Evolutionary conservation across 306 rosid genomes (phyloP).

Genomic region (Cyamopsis tetragonoloba): DNA sequence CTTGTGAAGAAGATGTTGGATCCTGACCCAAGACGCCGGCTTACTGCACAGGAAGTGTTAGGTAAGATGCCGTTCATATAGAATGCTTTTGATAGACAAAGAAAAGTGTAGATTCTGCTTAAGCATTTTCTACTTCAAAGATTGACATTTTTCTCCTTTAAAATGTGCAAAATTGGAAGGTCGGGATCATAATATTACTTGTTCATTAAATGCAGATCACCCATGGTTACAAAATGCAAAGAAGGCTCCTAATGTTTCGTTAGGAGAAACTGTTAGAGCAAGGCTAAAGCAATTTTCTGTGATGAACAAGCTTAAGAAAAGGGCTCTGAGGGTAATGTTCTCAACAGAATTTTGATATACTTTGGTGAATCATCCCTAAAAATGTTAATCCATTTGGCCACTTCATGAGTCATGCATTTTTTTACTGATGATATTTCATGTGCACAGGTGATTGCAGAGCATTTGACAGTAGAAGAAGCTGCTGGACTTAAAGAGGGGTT

Average conservation of each 20-base stretch:
- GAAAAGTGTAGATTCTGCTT: not conserved
- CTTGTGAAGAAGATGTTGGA: slow-evolving; percentile 95
- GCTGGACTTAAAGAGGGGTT: slow-evolving; percentile 87
- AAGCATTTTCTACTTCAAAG: not conserved
- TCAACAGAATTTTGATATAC: slow-evolving; percentile 14
- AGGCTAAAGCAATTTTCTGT: slow-evolving; percentile 93
- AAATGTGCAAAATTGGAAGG: slow-evolving; percentile 2
- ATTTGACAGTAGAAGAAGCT: slow-evolving; percentile 86
- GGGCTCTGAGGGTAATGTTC: slow-evolving; percentile 80
- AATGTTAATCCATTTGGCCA: not conserved
- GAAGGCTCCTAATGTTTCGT: slow-evolving; percentile 89
- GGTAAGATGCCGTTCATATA: slow-evolving; percentile 45
- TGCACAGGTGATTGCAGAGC: slow-evolving; percentile 90
- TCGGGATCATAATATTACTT: not conserved
- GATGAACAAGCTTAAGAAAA: slow-evolving; percentile 99
- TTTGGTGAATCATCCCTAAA: not conserved
- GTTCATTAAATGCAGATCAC: slow-evolving; percentile 68
- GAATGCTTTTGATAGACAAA: slow-evolving; percentile 1
- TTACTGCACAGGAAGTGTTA: slow-evolving; percentile 82
- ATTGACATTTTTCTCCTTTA: not conserved
- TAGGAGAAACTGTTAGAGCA: slow-evolving; percentile 92
- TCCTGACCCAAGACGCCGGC: slow-evolving; percentile 80
- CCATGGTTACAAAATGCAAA: slow-evolving; percentile 90
- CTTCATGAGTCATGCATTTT: not conserved
- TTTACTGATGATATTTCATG: slow-evolving; percentile 19